phyloP scores from a whole-genome alignment of 2,329 filamentous ascomycete genomes.

The Claviceps sp. region DNA sequence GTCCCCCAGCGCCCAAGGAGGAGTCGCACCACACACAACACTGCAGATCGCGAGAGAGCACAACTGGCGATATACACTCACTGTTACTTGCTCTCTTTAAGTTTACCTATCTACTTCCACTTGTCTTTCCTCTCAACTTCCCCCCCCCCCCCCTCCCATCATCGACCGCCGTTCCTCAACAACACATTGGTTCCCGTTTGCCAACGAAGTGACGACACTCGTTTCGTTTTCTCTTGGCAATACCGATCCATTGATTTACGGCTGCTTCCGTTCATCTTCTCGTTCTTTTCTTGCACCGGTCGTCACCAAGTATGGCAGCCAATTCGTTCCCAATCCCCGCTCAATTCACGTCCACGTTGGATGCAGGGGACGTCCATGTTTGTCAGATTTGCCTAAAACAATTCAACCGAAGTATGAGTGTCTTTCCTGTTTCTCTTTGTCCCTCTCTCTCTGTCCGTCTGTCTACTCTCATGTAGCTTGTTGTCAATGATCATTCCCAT shows the following conservation, averaged over 20 bases:
- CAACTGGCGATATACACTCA: not conserved
- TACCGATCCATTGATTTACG: not conserved
- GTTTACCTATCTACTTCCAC: not conserved
- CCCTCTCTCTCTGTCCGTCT: not conserved
- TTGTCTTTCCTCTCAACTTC: not conserved
- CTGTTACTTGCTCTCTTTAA: not conserved
- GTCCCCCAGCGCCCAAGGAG: not conserved
- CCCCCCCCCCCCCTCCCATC: not conserved
- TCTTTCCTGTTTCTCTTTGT: not conserved
- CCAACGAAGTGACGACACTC: not conserved
- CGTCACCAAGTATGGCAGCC: slow-evolving; percentile 1
- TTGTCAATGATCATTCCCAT: not conserved
- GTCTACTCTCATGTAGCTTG: no score
- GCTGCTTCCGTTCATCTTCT: not conserved
- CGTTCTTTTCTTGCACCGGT: not conserved
- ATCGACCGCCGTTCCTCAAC: not conserved
- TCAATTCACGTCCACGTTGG: slow-evolving; percentile 2
- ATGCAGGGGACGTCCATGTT: slow-evolving; percentile 5
- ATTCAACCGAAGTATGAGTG: slow-evolving; percentile 5
- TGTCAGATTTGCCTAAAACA: slow-evolving; percentile 7
- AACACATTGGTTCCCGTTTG: not conserved
- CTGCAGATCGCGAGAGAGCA: not conserved
- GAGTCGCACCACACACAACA: not conserved
- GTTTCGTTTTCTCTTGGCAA: not conserved
- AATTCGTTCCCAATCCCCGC: slow-evolving; percentile 1